Evolutionary conservation across 1,139 yeast species (phyloP), one percentile per base, ranked within the genome.

Genomic region (Debaryomyces singareniensis): DNA sequence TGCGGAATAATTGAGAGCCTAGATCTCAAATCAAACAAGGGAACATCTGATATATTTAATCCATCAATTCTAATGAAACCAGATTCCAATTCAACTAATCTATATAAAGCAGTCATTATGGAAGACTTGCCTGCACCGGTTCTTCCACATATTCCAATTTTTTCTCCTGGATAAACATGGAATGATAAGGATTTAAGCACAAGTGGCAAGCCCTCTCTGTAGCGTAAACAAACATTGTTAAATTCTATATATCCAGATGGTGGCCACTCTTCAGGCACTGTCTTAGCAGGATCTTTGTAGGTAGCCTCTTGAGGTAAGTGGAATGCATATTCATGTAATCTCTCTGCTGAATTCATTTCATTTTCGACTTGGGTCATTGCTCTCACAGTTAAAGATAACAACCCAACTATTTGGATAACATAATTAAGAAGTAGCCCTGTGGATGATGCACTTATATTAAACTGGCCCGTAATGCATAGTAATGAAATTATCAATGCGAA

Each of bases 51-150:
- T 39, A 89, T 89, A 50, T 91, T 95, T 28, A 86, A 56, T 11
- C 87, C 95, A 56, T 91, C 98, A 48, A 91, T 85, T 35, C 60
- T 59, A 38, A 91, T 80, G 27, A 55, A 58, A 26, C 98, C 98
- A 5, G 78, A 62, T 37, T 84, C 93, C 3, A 95, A 86, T 47
- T 89, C 96, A 45, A 84, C 65, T 51, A 91, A 79, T 48, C 98
- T 72, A 64, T 89, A 89, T 44, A 91, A 71, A 3, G 97, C 96
- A 4, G 95, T 81, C 50, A 91, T 87, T 37, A 91, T 86, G 1
- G 97, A 87, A 1, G 96, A 86, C 55, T 91, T 91, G 44, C 98
- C 98, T 16, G 97, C 96, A 53, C 98, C 98, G 1, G 98, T 91
- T 56, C 97, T 80, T 29, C 97, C 98, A 43, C 91, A 96, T 48